Base-by-base conservation (phyloP, 768 basidiomycete genomes). In the Termitomyces eurrhizus region DNA sequence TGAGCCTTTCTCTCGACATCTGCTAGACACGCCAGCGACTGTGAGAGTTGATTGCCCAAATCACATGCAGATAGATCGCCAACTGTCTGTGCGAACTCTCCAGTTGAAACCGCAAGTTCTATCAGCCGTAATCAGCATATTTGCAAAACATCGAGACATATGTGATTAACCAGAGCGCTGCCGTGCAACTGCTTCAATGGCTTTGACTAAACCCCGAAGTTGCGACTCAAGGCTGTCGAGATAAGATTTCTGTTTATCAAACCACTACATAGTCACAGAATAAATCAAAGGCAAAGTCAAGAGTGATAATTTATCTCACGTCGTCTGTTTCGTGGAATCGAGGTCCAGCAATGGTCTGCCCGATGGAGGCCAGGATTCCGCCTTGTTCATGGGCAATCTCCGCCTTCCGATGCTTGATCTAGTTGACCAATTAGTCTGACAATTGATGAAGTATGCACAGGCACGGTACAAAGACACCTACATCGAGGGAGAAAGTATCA, bases 141-240 rank as follows among this genome's bases (percentile, higher is more conserved):
- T 37, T 14, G 29, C 33, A 18, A 54, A 41, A 16, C 39, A 26
- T 14, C 6, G 48, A 49, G 12, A 13, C 29, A 37, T 16, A 35
- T 21, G 42, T 21, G 4, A 64, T 42, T 37, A 57, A 90, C 92
- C 90, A 58, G 83, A 70, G 21, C 95, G 88, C 45, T 93, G 87
- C 66, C 89, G 94, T 9, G 93, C 83, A n/a, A 93, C 92, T 0
- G 80, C 58, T 61, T 96, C 92, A 53, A 98, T 90, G 0, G 93
- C 85, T 74, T 91, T 95, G 52, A 93, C 90, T 2, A 98, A 80
- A 3, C 87, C 85, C 26, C 91, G 89, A 18, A 98, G 79, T 68
- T 98, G 95, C 0, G 88, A 84, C 72, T 99, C 97, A 24, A 98
- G 82, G 46, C 87, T 87, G 65, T 98, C 95, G 12, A 99, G 81